A percentile compares a stretch with the other conserved stretches of the same genome.
Evolutionary conservation across 495 filamentous ascomycete species (phyloP).

Genomic region (Acidomyces sp.): DNA sequence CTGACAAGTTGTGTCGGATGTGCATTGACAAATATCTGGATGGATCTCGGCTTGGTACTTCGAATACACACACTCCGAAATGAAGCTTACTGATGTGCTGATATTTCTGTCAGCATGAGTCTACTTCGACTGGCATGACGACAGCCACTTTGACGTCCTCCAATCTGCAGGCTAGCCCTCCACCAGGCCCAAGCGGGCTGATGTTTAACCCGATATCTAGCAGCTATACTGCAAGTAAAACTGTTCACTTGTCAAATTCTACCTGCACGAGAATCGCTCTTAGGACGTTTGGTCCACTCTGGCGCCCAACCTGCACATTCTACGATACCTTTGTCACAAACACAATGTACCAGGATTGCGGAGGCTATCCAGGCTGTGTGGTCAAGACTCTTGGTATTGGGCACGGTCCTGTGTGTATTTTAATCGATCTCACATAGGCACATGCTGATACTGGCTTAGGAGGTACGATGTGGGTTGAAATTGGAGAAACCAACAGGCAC

Average conservation of each 20-base stretch:
- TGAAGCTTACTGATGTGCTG: background rate
- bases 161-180: background rate
- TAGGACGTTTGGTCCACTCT: background rate
- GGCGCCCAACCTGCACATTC: background rate
- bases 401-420: background rate
- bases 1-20: constrained; percentile 5
- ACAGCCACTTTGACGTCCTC: background rate
- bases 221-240: background rate
- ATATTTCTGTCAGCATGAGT: background rate
- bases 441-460: background rate
- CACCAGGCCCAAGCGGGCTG: background rate
- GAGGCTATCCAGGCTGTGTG: background rate
- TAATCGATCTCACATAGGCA: too few relatives aligned
- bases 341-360: background rate
- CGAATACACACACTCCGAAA: background rate
- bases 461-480: background rate
- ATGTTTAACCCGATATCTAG: background rate
- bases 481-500: background rate
- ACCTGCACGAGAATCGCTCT: background rate
- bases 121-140: background rate
- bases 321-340: background rate
- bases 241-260: background rate
- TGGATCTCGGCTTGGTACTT: background rate
- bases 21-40: background rate
- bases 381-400: background rate